phyloP scores from a whole-genome alignment of 2,329 filamentous ascomycete genomes.

The Colletotrichum acutatum region DNA sequence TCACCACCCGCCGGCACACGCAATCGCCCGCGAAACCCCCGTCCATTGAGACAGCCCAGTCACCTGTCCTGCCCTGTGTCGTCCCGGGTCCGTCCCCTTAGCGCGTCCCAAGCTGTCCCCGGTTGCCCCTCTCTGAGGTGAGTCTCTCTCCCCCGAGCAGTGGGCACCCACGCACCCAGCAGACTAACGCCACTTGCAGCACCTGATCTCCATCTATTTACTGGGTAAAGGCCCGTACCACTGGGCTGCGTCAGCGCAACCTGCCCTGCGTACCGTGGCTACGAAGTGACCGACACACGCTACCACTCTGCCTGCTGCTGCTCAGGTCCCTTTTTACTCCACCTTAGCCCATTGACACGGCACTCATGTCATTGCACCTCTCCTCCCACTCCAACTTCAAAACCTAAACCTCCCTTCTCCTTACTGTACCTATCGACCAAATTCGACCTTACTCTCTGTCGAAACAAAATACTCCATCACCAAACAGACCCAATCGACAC shows the following conservation, averaged over 20 bases:
- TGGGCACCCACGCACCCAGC: neutral
- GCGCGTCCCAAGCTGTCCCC: conserved; percentile 2
- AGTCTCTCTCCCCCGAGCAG: neutral
- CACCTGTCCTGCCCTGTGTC: conserved; percentile 12
- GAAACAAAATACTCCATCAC: neutral
- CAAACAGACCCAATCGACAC: neutral
- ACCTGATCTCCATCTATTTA: conserved; percentile 22
- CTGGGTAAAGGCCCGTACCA: conserved; percentile 3
- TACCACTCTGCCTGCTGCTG: conserved; percentile 2
- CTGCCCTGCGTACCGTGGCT: conserved; percentile 3
- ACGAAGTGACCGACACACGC: neutral
- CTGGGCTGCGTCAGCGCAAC: conserved; percentile 7
- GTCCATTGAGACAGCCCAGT: conserved; percentile 5
- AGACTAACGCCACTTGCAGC: conserved; percentile 25
- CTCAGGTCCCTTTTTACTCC: conserved; percentile 26
- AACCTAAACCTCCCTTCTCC: neutral
- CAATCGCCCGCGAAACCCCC: neutral
- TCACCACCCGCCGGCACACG: neutral
- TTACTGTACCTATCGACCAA: neutral
- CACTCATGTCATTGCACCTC: conserved; percentile 27
- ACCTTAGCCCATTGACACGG: conserved; percentile 12
- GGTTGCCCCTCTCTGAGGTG: neutral
- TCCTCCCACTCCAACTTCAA: conserved; percentile 20
- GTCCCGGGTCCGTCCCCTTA: neutral
- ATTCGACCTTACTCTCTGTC: neutral